These are phyloP conservation scores for Penicillium arizonense DNA, from an alignment of 495 filamentous ascomycete species.

Conservation along the genomic window DNA sequence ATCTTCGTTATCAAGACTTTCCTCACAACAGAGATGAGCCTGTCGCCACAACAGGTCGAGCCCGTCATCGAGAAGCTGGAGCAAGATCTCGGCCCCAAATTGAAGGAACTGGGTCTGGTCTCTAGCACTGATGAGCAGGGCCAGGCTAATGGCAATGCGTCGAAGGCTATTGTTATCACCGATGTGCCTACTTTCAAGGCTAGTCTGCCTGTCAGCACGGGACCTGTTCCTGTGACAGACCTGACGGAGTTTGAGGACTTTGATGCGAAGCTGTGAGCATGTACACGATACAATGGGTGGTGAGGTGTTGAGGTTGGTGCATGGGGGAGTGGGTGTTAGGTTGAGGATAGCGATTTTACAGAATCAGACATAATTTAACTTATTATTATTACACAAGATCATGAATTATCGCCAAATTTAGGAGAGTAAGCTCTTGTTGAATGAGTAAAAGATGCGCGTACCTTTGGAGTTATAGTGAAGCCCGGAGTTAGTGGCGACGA, in stretches of 20 bases:
- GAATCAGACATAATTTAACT: no score
- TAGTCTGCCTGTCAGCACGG: conserved; percentile 62
- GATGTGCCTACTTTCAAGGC: conserved; percentile 79
- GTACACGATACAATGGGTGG: background rate
- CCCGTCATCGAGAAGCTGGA: conserved; percentile 46
- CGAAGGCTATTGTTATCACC: conserved; percentile 53
- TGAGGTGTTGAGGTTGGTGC: conserved; percentile 3
- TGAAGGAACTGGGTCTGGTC: conserved; percentile 41
- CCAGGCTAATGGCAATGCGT: conserved; percentile 31
- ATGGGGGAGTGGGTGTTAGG: conserved; percentile 8
- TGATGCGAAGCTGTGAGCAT: conserved; percentile 68
- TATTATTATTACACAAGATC: no score
- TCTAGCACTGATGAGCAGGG: conserved; percentile 23
- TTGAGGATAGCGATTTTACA: conserved; percentile 3
- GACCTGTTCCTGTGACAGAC: conserved; percentile 67
- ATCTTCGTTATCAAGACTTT: conserved; percentile 45
- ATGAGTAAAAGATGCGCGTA: no score
- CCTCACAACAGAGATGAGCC: conserved; percentile 44
- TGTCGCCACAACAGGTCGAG: conserved; percentile 41
- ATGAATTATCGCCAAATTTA: no score
- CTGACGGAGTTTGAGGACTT: conserved; percentile 81
- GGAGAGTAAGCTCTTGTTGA: no score
- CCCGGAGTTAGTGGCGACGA: background rate
- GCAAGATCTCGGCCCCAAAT: conserved; percentile 34
- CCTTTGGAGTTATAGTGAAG: background rate